A percentile compares a stretch with the other conserved stretches of the same genome.
phyloP scores from a whole-genome alignment of 192 early-diverging fungal species.

The Gonapodya sp. region DNA sequence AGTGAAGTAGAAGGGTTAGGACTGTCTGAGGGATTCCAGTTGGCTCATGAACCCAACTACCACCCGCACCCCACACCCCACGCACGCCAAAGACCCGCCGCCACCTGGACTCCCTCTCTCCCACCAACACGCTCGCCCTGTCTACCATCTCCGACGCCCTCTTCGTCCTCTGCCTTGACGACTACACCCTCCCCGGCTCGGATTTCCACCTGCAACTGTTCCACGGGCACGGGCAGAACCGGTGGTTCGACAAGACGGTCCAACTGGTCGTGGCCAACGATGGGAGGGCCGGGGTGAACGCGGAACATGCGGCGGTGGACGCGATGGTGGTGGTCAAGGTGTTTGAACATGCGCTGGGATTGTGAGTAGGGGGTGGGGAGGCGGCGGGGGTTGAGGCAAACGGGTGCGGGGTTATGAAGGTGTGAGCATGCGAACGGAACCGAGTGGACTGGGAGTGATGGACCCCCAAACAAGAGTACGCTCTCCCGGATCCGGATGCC shows the following conservation, averaged over 20 bases:
- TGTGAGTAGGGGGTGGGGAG: not conserved
- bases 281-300: constrained; percentile 84
- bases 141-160: constrained; percentile 64
- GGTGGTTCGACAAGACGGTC: constrained; percentile 97
- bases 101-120: not conserved
- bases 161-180: constrained; percentile 83
- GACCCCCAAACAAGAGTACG: constrained; percentile 11
- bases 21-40: not conserved
- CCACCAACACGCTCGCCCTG: constrained; percentile 15
- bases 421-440: constrained; percentile 41
- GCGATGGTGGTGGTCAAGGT: not conserved
- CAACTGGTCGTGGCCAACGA: constrained; percentile 75
- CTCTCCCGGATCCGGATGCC: too few species aligned
- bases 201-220: constrained; percentile 66
- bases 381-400: not conserved
- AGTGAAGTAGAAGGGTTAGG: too few species aligned
- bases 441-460: constrained; percentile 24
- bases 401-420: constrained; percentile 17
- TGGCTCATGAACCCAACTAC: not conserved
- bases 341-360: constrained; percentile 1
- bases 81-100: not conserved
- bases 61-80: not conserved
- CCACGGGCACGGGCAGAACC: constrained; percentile 73
- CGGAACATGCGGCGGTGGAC: constrained; percentile 41
- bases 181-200: constrained; percentile 46